These are phyloP conservation scores for Phytopythium ostracodes DNA, from an alignment of 352 stramenopile genomes.

Conservation along the genomic window DNA sequence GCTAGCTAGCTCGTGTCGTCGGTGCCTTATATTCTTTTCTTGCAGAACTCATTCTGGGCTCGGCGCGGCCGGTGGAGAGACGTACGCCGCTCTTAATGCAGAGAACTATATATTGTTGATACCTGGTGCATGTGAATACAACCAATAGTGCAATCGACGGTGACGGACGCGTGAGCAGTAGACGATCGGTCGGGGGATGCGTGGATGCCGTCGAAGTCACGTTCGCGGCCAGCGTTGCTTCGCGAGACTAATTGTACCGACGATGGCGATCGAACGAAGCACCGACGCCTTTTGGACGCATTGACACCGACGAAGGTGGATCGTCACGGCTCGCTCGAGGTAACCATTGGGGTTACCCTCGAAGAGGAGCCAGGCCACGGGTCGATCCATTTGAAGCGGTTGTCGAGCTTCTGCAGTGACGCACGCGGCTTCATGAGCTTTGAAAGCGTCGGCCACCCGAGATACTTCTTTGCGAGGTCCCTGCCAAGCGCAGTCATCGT, in stretches of 20 bases:
- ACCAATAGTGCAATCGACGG: background rate
- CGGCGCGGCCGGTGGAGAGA: background rate
- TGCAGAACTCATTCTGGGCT: background rate
- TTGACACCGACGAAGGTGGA: no score
- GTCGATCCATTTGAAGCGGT: slow-evolving; percentile 50
- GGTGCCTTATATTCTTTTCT: background rate
- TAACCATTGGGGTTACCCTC: background rate
- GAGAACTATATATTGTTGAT: background rate
- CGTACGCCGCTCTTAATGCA: background rate
- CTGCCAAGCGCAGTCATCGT: slow-evolving; percentile 56
- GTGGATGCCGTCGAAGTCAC: no score
- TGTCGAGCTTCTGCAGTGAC: slow-evolving; percentile 63
- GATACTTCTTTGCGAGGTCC: slow-evolving; percentile 50
- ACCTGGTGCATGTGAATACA: slow-evolving; percentile 3
- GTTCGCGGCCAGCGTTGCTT: no score
- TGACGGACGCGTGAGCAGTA: no score
- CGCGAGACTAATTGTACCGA: no score
- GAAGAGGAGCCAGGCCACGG: slow-evolving; percentile 60
- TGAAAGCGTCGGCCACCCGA: slow-evolving; percentile 62
- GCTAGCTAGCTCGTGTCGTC: background rate
- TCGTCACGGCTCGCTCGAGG: background rate
- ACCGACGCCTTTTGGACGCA: no score
- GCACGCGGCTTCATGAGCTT: slow-evolving; percentile 60
- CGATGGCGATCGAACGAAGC: no score
- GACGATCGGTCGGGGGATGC: background rate